A percentile compares a stretch with the other conserved stretches of the same genome.
These are phyloP conservation scores for Gentiana straminea DNA, from an alignment of 257 asterid genomes.

Conservation along the genomic window DNA sequence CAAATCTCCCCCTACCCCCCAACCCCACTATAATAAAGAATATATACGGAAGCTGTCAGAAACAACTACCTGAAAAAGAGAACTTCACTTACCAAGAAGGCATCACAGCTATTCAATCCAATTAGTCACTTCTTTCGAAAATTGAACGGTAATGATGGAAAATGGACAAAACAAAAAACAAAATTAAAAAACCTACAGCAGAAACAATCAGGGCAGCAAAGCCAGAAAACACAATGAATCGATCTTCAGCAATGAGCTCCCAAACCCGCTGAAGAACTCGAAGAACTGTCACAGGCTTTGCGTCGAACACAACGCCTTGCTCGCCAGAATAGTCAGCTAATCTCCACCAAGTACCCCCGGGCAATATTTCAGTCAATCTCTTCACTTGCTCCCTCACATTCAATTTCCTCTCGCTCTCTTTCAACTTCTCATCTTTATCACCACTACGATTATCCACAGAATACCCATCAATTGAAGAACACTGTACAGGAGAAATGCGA, in stretches of 20 bases:
- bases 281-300: conserved; percentile 82
- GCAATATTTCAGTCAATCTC: conserved; percentile 48
- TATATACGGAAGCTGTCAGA: too few species aligned
- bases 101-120: too few species aligned
- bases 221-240: conserved; percentile 71
- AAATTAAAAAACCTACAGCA: conserved; percentile 44
- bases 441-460: conserved; percentile 11
- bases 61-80: too few species aligned
- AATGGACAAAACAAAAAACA: neutral
- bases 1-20: too few species aligned
- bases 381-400: conserved; percentile 33
- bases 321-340: conserved; percentile 35
- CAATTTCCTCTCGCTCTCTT: conserved; percentile 8
- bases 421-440: conserved; percentile 14
- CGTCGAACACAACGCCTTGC: conserved; percentile 31
- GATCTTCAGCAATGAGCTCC: conserved; percentile 74
- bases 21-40: too few species aligned
- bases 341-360: conserved; percentile 96
- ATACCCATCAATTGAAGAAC: conserved; percentile 53
- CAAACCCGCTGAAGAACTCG: conserved; percentile 77
- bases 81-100: too few species aligned
- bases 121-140: neutral
- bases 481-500: conserved; percentile 26
- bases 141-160: neutral
- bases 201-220: conserved; percentile 63